Percentiles rank a stretch among this genome's conserved stretches.
These are phyloP conservation scores for Neurospora africana DNA, from an alignment of 495 filamentous ascomycete genomes.

Conservation along the genomic window DNA sequence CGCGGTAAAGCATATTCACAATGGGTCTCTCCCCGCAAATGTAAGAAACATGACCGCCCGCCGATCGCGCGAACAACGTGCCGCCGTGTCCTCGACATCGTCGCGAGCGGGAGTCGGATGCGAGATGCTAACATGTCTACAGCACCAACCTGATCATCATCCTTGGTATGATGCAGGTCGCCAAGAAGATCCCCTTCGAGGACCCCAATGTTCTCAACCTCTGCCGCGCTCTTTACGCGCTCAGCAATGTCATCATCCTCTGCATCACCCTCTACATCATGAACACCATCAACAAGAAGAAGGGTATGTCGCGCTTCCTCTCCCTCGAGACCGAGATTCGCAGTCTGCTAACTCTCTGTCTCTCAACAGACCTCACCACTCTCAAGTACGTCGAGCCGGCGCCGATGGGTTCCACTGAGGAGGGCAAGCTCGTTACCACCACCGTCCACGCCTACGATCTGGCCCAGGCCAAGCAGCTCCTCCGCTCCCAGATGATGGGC, in stretches of 20 bases:
- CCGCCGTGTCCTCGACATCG: neutral
- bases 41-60: neutral
- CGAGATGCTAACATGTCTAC: conserved; percentile 3
- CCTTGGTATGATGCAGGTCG: conserved; percentile 93
- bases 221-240: conserved; percentile 71
- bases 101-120: neutral
- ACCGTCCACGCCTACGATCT: conserved; percentile 90
- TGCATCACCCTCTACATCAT: conserved; percentile 76
- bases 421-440: conserved; percentile 89
- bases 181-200: conserved; percentile 93
- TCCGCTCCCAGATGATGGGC: conserved; percentile 86
- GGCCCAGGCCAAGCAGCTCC: conserved; percentile 67
- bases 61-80: neutral
- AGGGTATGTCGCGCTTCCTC: conserved; percentile 50
- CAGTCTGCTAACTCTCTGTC: conserved; percentile 7
- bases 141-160: conserved; percentile 93
- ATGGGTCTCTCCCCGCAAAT: neutral
- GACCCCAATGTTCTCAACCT: conserved; percentile 74
- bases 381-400: conserved; percentile 97
- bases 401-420: conserved; percentile 80
- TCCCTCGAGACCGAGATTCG: neutral
- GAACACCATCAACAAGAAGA: conserved; percentile 78
- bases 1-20: neutral
- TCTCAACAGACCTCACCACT: conserved; percentile 75
- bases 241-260: conserved; percentile 83